These are phyloP conservation scores for Microbotryum silenes-acaulis DNA, from an alignment of 1,284 basidiomycete genomes.

Conservation along the genomic window DNA sequence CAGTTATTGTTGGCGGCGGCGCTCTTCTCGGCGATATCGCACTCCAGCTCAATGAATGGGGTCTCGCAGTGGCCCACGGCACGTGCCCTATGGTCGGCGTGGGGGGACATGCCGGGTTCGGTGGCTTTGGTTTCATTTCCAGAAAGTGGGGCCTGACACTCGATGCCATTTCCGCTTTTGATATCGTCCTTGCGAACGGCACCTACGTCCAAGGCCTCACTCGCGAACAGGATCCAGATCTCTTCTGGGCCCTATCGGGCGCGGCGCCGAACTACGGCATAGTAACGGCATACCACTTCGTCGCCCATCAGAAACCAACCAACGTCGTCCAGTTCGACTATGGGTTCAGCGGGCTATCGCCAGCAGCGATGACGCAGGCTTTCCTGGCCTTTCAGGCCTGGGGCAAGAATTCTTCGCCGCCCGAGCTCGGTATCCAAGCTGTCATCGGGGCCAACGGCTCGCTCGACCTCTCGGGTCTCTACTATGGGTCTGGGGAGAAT, in stretches of 20 bases:
- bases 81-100: conserved; percentile 40
- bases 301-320: too few species aligned
- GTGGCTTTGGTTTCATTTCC: conserved; percentile 32
- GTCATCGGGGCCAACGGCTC: conserved; percentile 2
- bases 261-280: conserved; percentile 40
- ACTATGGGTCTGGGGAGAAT: conserved; percentile 10
- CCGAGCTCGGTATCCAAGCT: conserved; percentile 14
- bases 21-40: conserved; percentile 40
- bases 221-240: conserved; percentile 14
- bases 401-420: conserved; percentile 15
- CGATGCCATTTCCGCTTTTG: conserved; percentile 37
- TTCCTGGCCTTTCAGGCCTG: conserved; percentile 11
- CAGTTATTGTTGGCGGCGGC: conserved; percentile 37
- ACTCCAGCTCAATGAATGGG: conserved; percentile 36
- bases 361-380: neutral
- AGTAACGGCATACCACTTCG: conserved; percentile 35
- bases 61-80: conserved; percentile 38
- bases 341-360: too few species aligned
- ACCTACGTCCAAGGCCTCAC: conserved; percentile 33
- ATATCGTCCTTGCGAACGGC: conserved; percentile 42
- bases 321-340: too few species aligned
- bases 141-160: conserved; percentile 39
- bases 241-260: conserved; percentile 36
- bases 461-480: conserved; percentile 11
- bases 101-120: conserved; percentile 38